These are phyloP conservation scores for Kwoniella sp. DNA, from an alignment of 768 basidiomycete species.

Conservation along the genomic window DNA sequence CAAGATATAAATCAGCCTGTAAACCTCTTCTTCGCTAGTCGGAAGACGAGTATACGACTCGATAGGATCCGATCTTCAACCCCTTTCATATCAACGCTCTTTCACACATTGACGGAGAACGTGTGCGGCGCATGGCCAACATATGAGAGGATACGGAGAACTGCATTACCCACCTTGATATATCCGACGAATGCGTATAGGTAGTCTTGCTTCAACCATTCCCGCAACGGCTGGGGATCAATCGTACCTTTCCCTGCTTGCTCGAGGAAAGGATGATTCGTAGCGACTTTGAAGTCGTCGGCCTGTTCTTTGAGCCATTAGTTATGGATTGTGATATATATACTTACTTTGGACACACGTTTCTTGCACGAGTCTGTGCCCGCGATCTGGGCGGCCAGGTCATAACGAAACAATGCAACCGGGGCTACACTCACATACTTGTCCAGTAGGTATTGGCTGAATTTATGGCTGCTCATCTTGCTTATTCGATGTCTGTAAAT, in stretches of 20 bases:
- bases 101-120: too few species aligned
- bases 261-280: slow-evolving; percentile 64
- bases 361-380: too few species aligned
- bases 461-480: slow-evolving; percentile 15
- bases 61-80: too few species aligned
- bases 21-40: too few species aligned
- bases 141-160: too few species aligned
- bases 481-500: neutral
- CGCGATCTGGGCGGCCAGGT: too few species aligned
- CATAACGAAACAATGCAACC: too few species aligned
- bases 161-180: slow-evolving; percentile 58
- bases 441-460: slow-evolving; percentile 14
- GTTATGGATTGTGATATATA: too few species aligned
- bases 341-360: too few species aligned
- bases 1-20: neutral
- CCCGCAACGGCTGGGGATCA: slow-evolving; percentile 59
- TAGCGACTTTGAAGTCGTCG: slow-evolving; percentile 60
- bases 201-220: slow-evolving; percentile 73
- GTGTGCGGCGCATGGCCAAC: too few species aligned
- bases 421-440: slow-evolving; percentile 15
- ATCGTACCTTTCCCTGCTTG: slow-evolving; percentile 64
- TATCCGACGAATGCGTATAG: slow-evolving; percentile 75
- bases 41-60: too few species aligned
- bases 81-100: too few species aligned
- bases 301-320: slow-evolving; percentile 3